phyloP scores from a whole-genome alignment of 2,329 filamentous ascomycete species.

The Microdochium nivale region DNA sequence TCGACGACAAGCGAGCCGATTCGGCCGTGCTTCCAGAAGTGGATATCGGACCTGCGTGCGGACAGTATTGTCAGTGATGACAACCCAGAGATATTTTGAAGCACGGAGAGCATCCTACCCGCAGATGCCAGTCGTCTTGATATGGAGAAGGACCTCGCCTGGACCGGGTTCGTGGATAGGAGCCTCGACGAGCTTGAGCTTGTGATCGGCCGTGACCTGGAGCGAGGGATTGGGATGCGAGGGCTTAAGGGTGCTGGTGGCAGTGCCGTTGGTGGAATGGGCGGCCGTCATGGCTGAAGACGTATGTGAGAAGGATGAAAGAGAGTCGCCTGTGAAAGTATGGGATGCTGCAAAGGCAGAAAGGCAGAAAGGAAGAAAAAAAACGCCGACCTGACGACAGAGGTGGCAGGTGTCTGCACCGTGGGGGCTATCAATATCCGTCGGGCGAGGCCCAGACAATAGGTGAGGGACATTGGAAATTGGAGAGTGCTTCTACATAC shows the following conservation, averaged over 20 bases:
- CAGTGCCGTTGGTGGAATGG: neutral
- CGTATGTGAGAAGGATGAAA: too few species aligned
- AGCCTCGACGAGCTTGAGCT: conserved; percentile 45
- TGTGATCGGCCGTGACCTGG: conserved; percentile 52
- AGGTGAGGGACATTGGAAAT: too few species aligned
- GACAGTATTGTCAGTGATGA: conserved; percentile 2
- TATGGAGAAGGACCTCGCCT: conserved; percentile 50
- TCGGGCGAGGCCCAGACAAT: too few species aligned
- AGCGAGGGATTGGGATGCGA: conserved; percentile 39
- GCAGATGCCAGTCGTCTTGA: conserved; percentile 57
- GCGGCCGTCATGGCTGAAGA: neutral
- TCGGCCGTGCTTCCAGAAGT: conserved; percentile 57
- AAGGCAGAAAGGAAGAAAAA: too few species aligned
- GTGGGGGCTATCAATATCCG: too few species aligned
- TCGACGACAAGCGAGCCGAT: conserved; percentile 56
- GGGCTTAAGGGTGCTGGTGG: neutral
- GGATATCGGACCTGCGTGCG: conserved; percentile 48
- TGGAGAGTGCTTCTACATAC: too few species aligned
- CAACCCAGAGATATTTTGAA: neutral
- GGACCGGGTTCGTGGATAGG: conserved; percentile 44
- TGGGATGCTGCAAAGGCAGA: too few species aligned
- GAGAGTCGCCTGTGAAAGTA: too few species aligned
- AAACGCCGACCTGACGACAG: too few species aligned
- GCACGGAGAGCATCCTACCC: conserved; percentile 30
- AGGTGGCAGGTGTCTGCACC: too few species aligned